Evolutionary conservation across 495 filamentous ascomycete species (phyloP).

Genomic region (Cercophora samala): DNA sequence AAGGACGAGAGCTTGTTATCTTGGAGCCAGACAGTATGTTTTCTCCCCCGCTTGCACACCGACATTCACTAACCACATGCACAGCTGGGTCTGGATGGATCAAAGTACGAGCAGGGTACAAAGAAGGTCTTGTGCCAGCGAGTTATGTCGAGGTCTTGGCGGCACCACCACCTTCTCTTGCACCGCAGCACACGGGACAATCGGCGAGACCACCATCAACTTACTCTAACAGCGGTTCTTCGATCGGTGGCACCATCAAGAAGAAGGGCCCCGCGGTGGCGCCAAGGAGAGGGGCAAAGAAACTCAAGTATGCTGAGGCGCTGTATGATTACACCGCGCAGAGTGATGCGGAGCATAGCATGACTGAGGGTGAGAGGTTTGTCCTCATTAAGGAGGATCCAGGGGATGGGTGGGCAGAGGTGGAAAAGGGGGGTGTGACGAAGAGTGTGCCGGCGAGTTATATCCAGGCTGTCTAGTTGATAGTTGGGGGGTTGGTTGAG

Average conservation of each 20-base stretch:
- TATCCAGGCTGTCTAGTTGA: slow-evolving; percentile 64
- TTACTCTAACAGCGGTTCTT: slow-evolving; percentile 79
- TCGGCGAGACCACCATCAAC: slow-evolving; percentile 58
- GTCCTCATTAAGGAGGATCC: slow-evolving; percentile 79
- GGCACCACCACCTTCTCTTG: slow-evolving; percentile 54
- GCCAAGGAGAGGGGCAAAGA: slow-evolving; percentile 88
- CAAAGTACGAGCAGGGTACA: slow-evolving; percentile 63
- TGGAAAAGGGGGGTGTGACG: slow-evolving; percentile 85
- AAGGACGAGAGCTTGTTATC: slow-evolving; percentile 70
- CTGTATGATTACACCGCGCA: slow-evolving; percentile 87
- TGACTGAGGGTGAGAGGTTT: slow-evolving; percentile 87
- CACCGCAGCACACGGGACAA: slow-evolving; percentile 50
- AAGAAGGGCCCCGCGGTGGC: slow-evolving; percentile 93
- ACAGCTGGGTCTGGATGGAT: slow-evolving; percentile 90
- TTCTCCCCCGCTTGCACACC: slow-evolving; percentile 2
- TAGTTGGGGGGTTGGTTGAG: background rate
- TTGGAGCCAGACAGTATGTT: slow-evolving; percentile 84
- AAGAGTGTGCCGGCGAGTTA: slow-evolving; percentile 94
- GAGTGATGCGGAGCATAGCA: slow-evolving; percentile 82
- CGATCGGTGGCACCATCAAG: slow-evolving; percentile 63
- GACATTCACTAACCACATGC: slow-evolving; percentile 4
- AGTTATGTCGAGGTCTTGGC: slow-evolving; percentile 58
- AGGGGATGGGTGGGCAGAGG: slow-evolving; percentile 95
- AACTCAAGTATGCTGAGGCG: slow-evolving; percentile 90
- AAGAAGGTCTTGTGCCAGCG: slow-evolving; percentile 82